phyloP scores from a whole-genome alignment of 306 rosid species.

The Heteromeles arbutifolia region DNA sequence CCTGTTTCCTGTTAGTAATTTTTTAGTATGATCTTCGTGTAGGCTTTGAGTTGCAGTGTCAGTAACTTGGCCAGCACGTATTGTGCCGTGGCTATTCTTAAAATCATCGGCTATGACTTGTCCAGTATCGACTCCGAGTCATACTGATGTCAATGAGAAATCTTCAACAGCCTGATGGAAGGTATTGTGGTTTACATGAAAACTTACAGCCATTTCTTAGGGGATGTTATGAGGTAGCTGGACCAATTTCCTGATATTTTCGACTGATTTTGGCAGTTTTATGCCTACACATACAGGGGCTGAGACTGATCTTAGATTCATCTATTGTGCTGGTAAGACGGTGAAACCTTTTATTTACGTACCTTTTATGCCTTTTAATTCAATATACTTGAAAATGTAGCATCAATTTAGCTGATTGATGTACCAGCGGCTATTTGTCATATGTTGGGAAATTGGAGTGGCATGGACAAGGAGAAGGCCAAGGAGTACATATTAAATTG shows the following conservation, averaged over 20 bases:
- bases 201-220: neutral
- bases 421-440: conserved; percentile 73
- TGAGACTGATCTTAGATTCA: conserved; percentile 82
- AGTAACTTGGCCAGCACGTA: conserved; percentile 95
- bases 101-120: conserved; percentile 64
- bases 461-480: conserved; percentile 88
- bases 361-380: conserved; percentile 2
- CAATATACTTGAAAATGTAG: conserved; percentile 10
- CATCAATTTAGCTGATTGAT: conserved; percentile 22
- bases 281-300: conserved; percentile 81
- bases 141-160: conserved; percentile 64
- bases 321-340: conserved; percentile 85
- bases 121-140: conserved; percentile 44
- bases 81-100: conserved; percentile 73
- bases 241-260: neutral
- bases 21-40: neutral
- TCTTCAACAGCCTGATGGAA: conserved; percentile 97
- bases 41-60: conserved; percentile 50
- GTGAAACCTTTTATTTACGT: neutral
- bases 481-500: conserved; percentile 73
- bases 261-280: conserved; percentile 46
- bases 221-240: conserved; percentile 2
- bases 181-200: conserved; percentile 38
- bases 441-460: conserved; percentile 85
- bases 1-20: neutral